These are phyloP conservation scores for Penicillium egyptiacum DNA, from an alignment of 495 filamentous ascomycete genomes.

Conservation along the genomic window DNA sequence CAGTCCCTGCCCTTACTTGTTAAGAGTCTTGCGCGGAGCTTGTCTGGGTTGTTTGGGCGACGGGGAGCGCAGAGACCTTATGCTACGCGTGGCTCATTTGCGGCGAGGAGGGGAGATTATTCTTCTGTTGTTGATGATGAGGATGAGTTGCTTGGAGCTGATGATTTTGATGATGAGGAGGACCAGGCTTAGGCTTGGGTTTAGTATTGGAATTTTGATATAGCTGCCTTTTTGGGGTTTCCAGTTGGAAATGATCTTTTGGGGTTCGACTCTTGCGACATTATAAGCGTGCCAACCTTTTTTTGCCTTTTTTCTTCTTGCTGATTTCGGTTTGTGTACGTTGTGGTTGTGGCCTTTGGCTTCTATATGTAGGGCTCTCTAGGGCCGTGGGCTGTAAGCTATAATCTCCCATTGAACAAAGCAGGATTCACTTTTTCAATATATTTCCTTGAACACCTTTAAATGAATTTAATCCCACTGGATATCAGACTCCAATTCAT, in stretches of 20 bases:
- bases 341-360: neutral
- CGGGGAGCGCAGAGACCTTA: slow-evolving; percentile 62
- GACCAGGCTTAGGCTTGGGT: slow-evolving; percentile 55
- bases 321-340: slow-evolving; percentile 1
- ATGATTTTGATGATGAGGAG: slow-evolving; percentile 91
- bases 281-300: slow-evolving; percentile 26
- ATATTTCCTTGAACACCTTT: neutral
- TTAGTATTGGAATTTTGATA: slow-evolving; percentile 1
- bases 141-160: slow-evolving; percentile 86
- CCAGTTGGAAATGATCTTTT: slow-evolving; percentile 10
- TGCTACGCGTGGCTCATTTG: slow-evolving; percentile 81
- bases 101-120: slow-evolving; percentile 81
- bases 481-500: neutral
- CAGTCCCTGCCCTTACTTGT: slow-evolving; percentile 72
- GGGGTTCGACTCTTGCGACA: slow-evolving; percentile 30
- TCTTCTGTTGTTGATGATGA: slow-evolving; percentile 86
- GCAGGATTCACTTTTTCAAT: neutral
- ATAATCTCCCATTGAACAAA: slow-evolving; percentile 3
- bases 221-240: slow-evolving; percentile 1
- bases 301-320: slow-evolving; percentile 4
- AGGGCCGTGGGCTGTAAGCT: neutral
- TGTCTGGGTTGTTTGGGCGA: slow-evolving; percentile 44
- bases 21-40: slow-evolving; percentile 64
- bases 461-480: neutral
- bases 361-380: neutral